Conservation (phyloP, 1,139 yeast genomes). For the Yamadazyma spencermartinsiae region DNA sequence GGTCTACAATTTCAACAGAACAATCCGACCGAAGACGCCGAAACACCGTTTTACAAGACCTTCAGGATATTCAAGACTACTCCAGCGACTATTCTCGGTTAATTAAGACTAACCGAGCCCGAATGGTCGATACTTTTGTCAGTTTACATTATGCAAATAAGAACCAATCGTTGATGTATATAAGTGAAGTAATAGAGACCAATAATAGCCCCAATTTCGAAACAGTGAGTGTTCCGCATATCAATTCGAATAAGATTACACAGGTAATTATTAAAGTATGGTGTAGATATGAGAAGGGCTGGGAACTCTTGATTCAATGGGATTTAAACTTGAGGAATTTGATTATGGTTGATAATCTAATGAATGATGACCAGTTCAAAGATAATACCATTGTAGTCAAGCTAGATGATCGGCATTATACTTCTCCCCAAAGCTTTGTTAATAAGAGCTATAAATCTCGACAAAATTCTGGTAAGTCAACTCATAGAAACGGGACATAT, state of each 20-base stretch:
- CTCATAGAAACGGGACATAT: constrained; percentile 4
- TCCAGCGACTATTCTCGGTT: constrained; percentile 11
- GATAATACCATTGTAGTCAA: constrained; percentile 28
- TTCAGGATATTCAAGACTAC: constrained; percentile 7
- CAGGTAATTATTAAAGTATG: constrained; percentile 27
- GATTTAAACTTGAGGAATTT: constrained; percentile 17
- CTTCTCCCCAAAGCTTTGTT: constrained; percentile 17
- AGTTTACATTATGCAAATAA: constrained; percentile 23
- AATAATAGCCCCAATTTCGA: constrained; percentile 34
- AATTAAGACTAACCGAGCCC: constrained; percentile 11
- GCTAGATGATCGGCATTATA: constrained; percentile 25
- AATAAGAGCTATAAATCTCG: not conserved
- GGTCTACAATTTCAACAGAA: not conserved
- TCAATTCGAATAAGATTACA: constrained; percentile 11
- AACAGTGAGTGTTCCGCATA: constrained; percentile 27
- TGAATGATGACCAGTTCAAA: constrained; percentile 21
- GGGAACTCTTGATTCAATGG: constrained; percentile 24
- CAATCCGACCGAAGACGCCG: not conserved
- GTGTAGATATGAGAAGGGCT: constrained; percentile 16
- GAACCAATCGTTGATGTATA: constrained; percentile 27
- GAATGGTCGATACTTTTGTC: constrained; percentile 29
- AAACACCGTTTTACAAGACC: constrained; percentile 8
- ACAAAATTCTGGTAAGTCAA: not conserved
- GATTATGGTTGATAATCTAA: constrained; percentile 17
- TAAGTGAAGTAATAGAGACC: constrained; percentile 33